A percentile compares a stretch with the other conserved stretches of the same genome.
Conservation (phyloP, 306 rosid genomes). For the Begonia loranthoides region DNA sequence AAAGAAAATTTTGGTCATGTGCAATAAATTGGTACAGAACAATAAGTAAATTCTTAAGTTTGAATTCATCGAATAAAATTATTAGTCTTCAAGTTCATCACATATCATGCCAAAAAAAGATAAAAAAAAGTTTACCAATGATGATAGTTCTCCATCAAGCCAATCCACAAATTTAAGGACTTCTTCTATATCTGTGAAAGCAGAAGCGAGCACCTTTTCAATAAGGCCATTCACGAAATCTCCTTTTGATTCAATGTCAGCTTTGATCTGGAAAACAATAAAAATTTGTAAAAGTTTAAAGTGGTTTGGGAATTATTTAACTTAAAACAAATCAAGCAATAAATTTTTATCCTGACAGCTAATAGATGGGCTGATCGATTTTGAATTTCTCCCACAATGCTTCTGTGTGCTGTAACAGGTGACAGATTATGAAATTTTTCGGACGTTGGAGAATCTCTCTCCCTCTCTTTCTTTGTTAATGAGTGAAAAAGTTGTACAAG, state of each 20-base stretch:
- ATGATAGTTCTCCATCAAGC: slow-evolving; percentile 75
- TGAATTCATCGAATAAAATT: no score
- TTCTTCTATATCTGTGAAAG: slow-evolving; percentile 61
- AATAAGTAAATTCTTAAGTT: no score
- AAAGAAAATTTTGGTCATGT: no score
- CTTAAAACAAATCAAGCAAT: slow-evolving; percentile 11
- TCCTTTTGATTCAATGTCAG: slow-evolving; percentile 87
- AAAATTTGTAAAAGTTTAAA: neutral
- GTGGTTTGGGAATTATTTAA: slow-evolving; percentile 1
- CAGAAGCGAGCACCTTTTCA: slow-evolving; percentile 49
- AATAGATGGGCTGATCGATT: slow-evolving; percentile 87
- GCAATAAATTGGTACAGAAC: no score
- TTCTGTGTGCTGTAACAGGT: slow-evolving; percentile 51
- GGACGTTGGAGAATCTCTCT: slow-evolving; percentile 26
- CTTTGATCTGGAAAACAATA: slow-evolving; percentile 49
- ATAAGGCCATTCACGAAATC: slow-evolving; percentile 72
- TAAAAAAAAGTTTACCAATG: slow-evolving; percentile 42
- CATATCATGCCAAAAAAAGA: no score
- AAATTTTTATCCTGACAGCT: slow-evolving; percentile 46
- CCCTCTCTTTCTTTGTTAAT: slow-evolving; percentile 41
- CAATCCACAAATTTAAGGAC: slow-evolving; percentile 76
- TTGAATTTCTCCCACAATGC: slow-evolving; percentile 93
- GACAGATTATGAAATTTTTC: slow-evolving; percentile 29
- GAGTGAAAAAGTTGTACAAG: slow-evolving; percentile 39
- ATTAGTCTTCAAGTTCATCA: no score